A percentile compares a stretch with the other conserved stretches of the same genome.
phyloP scores from a whole-genome alignment of 805 yeast genomes.

The Lachancea dasiensis region DNA sequence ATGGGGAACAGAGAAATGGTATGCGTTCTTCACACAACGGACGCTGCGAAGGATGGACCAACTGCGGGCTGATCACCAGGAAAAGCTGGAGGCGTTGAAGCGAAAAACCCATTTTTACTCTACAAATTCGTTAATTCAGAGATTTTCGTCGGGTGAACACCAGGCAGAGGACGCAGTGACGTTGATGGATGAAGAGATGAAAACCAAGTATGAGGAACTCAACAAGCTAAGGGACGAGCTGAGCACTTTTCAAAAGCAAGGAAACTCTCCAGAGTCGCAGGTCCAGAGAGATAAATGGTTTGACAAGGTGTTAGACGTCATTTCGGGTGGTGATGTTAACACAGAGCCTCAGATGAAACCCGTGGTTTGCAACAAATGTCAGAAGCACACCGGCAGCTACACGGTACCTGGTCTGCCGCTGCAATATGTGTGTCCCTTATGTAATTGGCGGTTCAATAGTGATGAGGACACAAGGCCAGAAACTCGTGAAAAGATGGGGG shows the following conservation, averaged over 20 bases:
- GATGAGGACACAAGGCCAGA: too few relatives aligned
- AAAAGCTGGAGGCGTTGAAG: slow-evolving; percentile 61
- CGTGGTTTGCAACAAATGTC: slow-evolving; percentile 25
- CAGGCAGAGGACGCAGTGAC: slow-evolving; percentile 41
- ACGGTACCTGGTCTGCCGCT: slow-evolving; percentile 19
- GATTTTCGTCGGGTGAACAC: slow-evolving; percentile 52
- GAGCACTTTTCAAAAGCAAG: slow-evolving; percentile 16
- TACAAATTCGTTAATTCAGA: slow-evolving; percentile 64
- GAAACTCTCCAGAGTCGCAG: slow-evolving; percentile 12
- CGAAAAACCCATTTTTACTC: slow-evolving; percentile 66
- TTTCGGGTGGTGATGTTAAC: slow-evolving; percentile 29
- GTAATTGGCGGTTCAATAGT: slow-evolving; percentile 16
- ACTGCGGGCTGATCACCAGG: slow-evolving; percentile 42
- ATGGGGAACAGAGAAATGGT: slow-evolving; percentile 8
- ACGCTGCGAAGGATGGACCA: slow-evolving; percentile 24
- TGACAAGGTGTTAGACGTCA: slow-evolving; percentile 27
- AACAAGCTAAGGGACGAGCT: slow-evolving; percentile 34
- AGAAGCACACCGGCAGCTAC: slow-evolving; percentile 22
- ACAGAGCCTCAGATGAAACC: slow-evolving; percentile 14
- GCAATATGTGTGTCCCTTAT: slow-evolving; percentile 25
- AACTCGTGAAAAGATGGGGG: not conserved
- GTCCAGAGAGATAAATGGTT: slow-evolving; percentile 32
- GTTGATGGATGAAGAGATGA: slow-evolving; percentile 39
- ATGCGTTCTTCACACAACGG: slow-evolving; percentile 6
- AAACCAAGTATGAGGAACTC: slow-evolving; percentile 35